Evolutionary conservation across 1,284 basidiomycete genomes (phyloP).

Genomic region (Trichosporon asahii): DNA sequence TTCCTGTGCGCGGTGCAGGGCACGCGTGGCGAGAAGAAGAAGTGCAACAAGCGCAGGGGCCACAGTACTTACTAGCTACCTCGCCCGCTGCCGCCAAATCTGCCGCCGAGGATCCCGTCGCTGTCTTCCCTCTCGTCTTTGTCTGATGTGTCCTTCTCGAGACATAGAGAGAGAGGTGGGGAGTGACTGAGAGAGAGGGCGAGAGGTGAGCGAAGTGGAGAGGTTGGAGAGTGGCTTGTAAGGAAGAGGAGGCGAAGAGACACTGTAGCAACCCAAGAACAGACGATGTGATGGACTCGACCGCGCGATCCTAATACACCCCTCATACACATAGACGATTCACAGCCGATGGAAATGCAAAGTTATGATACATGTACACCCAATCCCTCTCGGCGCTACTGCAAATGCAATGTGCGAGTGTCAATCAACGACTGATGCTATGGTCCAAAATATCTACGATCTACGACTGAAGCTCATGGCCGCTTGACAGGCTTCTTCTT

Average conservation of each 20-base stretch:
- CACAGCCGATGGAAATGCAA: too few species aligned
- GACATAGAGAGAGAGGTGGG: background rate
- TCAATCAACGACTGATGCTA: too few species aligned
- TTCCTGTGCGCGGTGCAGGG: background rate
- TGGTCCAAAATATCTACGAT: background rate
- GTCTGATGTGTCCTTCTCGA: background rate
- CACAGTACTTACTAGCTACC: background rate
- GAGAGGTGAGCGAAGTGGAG: too few species aligned
- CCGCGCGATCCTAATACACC: background rate
- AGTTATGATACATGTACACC: background rate
- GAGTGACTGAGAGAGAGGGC: background rate
- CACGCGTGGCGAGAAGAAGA: background rate
- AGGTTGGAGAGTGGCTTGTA: background rate
- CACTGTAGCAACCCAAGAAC: background rate
- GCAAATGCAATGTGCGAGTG: background rate
- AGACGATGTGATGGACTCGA: background rate
- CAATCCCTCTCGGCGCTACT: background rate
- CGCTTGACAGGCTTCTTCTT: conserved; percentile 23
- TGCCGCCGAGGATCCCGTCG: background rate
- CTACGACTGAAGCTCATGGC: background rate
- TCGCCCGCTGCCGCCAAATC: background rate
- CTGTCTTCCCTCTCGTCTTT: background rate
- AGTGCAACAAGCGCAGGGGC: too few species aligned
- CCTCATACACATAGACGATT: background rate
- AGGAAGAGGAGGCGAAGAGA: background rate